Evolutionary conservation across 192 early-diverging fungal genomes (phyloP), one percentile per base, ranked within the genome.

Genomic region (Coemansia sp.): DNA sequence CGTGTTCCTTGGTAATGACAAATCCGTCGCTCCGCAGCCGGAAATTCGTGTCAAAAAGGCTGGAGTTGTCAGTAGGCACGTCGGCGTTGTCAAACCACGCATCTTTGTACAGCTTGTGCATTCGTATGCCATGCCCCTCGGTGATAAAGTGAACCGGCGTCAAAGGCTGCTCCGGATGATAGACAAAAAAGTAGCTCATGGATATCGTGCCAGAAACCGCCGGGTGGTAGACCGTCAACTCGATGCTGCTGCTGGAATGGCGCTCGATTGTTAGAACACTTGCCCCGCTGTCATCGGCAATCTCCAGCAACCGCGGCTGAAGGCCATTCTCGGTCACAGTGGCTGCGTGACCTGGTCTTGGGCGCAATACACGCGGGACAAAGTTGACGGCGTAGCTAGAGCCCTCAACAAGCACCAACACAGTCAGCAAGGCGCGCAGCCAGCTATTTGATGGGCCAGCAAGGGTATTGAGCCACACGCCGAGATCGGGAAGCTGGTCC

Each of bases 61-160:
- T 10, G 9, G 37, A 38, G 37, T 38, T 38, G 13, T 38, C 37
- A 3, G 48, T 26, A 9, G 48, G 48, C 10, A 50, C 48, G 12
- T 50, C 48, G 11, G 48, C 48, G 12, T 50, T 69, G 35, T 85
- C 85, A 75, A 87, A 85, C 93, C 93, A 95, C 10, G 94, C 83
- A 52, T 87, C 77, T 59, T 83, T 86, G 82, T 94, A 95, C 75
- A 94, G 94, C 28, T 87, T 84, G 75, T 92, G 92, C 75, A 95
- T 93, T 55, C 93, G 86, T 56, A 91, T 85, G 68, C 93, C 94
- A 38, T 38, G 57, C 34, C 89, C 92, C 75, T 85, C 74, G 13
- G 59, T 68, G 6, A 68, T 31, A 28, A 59, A 55, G 59, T 93
- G 93, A 62, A 94, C 88, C 43, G 88, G 88, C 70, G 87, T 85